Conservation (phyloP, 108 stramenopile species). For the Cyclotella baltica region DNA sequence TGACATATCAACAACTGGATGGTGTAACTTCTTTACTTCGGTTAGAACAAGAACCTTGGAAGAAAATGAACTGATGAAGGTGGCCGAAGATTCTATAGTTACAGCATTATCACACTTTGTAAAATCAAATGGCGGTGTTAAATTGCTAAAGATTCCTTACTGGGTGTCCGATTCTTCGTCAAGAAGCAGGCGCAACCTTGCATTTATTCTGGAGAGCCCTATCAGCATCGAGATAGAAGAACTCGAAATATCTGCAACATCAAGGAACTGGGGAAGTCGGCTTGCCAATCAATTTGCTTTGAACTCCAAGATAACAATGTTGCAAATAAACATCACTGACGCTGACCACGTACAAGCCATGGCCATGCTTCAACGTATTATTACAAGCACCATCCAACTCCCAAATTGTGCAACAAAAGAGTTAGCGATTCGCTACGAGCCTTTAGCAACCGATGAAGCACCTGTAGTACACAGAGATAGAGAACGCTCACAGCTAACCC, state of each 20-base stretch:
- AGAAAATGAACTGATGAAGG: background rate
- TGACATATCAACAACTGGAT: background rate
- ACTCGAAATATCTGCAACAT: no score
- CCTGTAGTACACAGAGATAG: background rate
- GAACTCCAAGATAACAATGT: no score
- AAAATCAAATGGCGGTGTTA: background rate
- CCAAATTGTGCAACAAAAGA: background rate
- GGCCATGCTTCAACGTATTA: no score
- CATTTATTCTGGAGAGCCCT: background rate
- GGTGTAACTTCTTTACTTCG: background rate
- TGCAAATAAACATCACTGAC: no score
- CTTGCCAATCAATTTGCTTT: background rate
- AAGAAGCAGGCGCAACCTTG: background rate
- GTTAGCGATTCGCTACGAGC: background rate
- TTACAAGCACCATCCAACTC: no score
- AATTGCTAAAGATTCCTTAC: background rate
- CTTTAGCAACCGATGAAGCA: background rate
- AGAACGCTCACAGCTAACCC: background rate
- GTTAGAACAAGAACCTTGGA: background rate
- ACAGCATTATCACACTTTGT: background rate
- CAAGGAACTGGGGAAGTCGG: background rate
- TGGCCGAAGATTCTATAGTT: background rate
- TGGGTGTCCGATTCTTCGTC: background rate
- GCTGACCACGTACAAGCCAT: no score
- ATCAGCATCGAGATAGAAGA: background rate